Conservation (phyloP, 1,284 basidiomycete species). For the Schizophyllum amplum region DNA sequence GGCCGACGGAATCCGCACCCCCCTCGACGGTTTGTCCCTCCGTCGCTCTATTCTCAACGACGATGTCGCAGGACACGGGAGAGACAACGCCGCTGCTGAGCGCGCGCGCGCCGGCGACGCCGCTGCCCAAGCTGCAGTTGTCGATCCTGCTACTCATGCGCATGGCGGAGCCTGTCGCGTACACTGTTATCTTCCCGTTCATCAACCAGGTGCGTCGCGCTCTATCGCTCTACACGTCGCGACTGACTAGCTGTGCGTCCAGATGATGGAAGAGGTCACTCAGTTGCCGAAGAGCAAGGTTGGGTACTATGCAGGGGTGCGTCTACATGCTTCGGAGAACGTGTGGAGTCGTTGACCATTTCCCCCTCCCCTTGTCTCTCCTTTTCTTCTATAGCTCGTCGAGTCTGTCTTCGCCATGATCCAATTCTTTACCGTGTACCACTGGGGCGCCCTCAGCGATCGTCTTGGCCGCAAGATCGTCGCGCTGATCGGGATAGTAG, state of each 20-base stretch:
- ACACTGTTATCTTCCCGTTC: slow-evolving; percentile 11
- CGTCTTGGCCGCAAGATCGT: slow-evolving; percentile 4
- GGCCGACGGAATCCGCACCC: not conserved
- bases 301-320: not conserved
- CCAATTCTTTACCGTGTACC: slow-evolving; percentile 1
- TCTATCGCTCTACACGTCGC: too few species aligned
- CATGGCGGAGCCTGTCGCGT: slow-evolving; percentile 39
- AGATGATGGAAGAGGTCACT: not conserved
- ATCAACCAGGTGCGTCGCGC: not conserved
- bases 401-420: slow-evolving; percentile 3
- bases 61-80: not conserved
- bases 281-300: not conserved
- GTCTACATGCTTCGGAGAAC: not conserved
- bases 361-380: not conserved
- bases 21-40: not conserved
- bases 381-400: not conserved
- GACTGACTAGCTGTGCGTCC: not conserved
- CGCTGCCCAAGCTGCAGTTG: slow-evolving; percentile 34
- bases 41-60: not conserved
- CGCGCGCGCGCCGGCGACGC: slow-evolving; percentile 17
- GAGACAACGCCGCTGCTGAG: not conserved
- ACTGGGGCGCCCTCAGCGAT: slow-evolving; percentile 1
- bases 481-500: slow-evolving; percentile 1
- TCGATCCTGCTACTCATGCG: slow-evolving; percentile 32
- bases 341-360: too few species aligned